Base-by-base conservation (phyloP, 208 protist species). In the Entamoeba nuttalli region DNA sequence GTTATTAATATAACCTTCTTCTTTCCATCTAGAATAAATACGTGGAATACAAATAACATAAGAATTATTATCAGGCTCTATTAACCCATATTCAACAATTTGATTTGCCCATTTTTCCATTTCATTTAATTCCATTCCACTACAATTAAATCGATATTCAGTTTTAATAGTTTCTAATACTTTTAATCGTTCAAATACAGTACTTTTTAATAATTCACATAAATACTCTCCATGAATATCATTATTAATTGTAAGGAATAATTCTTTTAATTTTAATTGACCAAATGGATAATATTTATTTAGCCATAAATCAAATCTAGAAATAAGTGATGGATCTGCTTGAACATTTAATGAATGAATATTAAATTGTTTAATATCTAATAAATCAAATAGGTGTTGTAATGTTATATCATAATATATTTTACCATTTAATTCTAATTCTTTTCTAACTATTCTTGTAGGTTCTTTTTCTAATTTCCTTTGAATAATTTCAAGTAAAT, bases 401-500 rank as follows among this genome's bases (percentile, higher is more conserved):
- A 96, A 94, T 1, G 96, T 96, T 4, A 96, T 3, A 50, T 84
- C 44, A 17, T 52, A 4, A 44, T 48, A 93, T n/a, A 21, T 9
- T 44, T 51, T 25, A 17, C 93, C 95, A 71, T 93, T 14, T 21
- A 84, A 25, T 84, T 84, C 62, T 30, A 41, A 11, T 93, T 50
- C 19, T 5, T n/a, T 93, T 57, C 14, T 14, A 53, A 94, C 55
- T 48, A 96, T 53, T 93, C 95, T 98, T 94, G 99, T 97, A 50
- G 97, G 97, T 96, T 97, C 98, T 69, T 98, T 97, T 94, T 97
- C 97, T 35, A 98, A 95, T 96, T 99, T 99, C 55, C 97, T 96
- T 94, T 98, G 97, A 50, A 99, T 98, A 97, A 99, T 99, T 73
- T 97, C 96, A 21, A 99, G 96, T 21, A 99, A 97, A 95, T 99